Percentiles rank a stretch among this genome's conserved stretches.
Conservation (phyloP, 2,329 filamentous ascomycete genomes). For the Fusarium oligoseptatum region DNA sequence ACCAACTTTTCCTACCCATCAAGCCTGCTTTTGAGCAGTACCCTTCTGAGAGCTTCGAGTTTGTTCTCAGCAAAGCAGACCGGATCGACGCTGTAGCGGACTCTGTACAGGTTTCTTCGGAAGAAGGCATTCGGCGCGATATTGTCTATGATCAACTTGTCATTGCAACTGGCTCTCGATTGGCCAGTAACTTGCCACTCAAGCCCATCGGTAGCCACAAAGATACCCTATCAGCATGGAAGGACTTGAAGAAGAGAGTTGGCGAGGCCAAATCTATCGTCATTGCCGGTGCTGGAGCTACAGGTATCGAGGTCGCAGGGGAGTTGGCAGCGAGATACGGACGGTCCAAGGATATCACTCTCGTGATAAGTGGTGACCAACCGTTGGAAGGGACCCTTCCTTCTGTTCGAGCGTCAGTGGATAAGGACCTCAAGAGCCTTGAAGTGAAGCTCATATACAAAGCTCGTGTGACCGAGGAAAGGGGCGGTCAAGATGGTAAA, state of each 20-base stretch:
- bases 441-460: constrained; percentile 48
- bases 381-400: constrained; percentile 32
- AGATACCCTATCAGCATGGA: constrained; percentile 54
- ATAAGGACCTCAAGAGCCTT: constrained; percentile 44
- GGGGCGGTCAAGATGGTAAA: constrained; percentile 13
- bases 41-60: constrained; percentile 58
- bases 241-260: constrained; percentile 45
- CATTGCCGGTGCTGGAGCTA: constrained; percentile 55
- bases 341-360: constrained; percentile 45
- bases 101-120: constrained; percentile 53
- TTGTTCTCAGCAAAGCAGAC: constrained; percentile 62
- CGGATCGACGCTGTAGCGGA: constrained; percentile 51
- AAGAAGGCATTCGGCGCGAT: constrained; percentile 47
- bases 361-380: constrained; percentile 40
- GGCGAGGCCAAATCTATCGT: constrained; percentile 49
- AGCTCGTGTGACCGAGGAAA: constrained; percentile 48
- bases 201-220: constrained; percentile 62
- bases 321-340: constrained; percentile 53
- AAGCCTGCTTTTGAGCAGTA: constrained; percentile 61
- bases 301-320: constrained; percentile 55
- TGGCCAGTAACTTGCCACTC: constrained; percentile 58
- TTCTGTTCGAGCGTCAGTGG: constrained; percentile 50
- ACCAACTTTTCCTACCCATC: constrained; percentile 62
- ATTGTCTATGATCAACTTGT: constrained; percentile 66
- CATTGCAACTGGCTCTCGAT: constrained; percentile 65